A percentile compares a stretch with the other conserved stretches of the same genome.
Conservation (phyloP, 1,284 basidiomycete species). For the Leucocoprinus gongylophorus region DNA sequence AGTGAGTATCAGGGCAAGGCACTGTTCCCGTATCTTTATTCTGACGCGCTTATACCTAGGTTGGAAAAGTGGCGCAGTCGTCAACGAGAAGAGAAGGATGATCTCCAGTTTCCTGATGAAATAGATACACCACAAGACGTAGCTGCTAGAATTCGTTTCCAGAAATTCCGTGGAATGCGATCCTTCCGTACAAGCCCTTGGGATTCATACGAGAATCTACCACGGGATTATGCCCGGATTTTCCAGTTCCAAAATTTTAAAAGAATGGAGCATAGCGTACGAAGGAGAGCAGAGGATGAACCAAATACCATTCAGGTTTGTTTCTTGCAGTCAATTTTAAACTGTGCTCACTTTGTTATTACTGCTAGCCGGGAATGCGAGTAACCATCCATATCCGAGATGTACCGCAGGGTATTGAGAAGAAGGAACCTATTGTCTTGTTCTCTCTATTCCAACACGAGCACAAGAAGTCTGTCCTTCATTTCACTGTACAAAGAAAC, state of each 20-base stretch:
- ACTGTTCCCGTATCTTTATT: neutral
- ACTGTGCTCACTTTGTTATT: neutral
- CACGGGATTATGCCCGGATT: constrained; percentile 88
- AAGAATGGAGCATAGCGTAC: constrained; percentile 75
- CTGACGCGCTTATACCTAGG: constrained; percentile 33
- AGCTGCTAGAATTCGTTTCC: constrained; percentile 84
- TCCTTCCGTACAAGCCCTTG: constrained; percentile 94
- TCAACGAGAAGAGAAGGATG: constrained; percentile 67
- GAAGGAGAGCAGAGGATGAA: constrained; percentile 56
- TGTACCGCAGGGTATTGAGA: constrained; percentile 54
- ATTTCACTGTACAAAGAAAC: constrained; percentile 92
- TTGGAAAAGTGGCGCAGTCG: constrained; percentile 63
- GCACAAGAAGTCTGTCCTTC: constrained; percentile 91
- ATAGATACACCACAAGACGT: constrained; percentile 92
- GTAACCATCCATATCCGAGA: constrained; percentile 70
- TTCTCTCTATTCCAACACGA: constrained; percentile 92
- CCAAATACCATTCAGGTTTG: constrained; percentile 57
- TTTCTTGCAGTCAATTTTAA: constrained; percentile 11
- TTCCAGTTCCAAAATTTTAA: constrained; percentile 97
- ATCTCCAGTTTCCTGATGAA: constrained; percentile 91
- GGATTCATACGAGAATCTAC: constrained; percentile 97
- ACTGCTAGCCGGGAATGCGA: constrained; percentile 66
- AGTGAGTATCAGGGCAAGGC: constrained; percentile 47
- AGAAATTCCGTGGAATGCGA: constrained; percentile 86
- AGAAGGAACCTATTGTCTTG: constrained; percentile 55